These are phyloP conservation scores for Coniochaeta sp. DNA, from an alignment of 2,329 filamentous ascomycete species.

Conservation along the genomic window DNA sequence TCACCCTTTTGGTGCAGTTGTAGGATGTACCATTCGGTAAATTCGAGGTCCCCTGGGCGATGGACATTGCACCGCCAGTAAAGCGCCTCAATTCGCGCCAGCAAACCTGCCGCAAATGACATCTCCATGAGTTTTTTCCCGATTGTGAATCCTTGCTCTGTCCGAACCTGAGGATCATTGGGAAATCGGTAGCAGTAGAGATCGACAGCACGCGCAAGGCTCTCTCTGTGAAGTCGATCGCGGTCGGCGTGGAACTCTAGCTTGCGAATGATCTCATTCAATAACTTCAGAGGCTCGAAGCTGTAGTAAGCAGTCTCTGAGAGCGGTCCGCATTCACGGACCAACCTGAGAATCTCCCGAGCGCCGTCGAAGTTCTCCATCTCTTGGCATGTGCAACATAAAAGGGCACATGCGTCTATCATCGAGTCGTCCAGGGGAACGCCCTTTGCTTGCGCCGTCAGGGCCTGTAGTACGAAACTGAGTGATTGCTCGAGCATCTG, in stretches of 20 bases:
- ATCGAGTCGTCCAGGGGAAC: constrained; percentile 5
- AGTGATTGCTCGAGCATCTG: not conserved
- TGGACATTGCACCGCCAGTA: constrained; percentile 23
- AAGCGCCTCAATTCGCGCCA: constrained; percentile 15
- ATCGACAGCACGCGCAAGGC: constrained; percentile 16
- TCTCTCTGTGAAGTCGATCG: not conserved
- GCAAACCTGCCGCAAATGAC: constrained; percentile 13
- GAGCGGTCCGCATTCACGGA: constrained; percentile 18
- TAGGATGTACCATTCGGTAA: constrained; percentile 22
- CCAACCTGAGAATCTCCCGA: constrained; percentile 18
- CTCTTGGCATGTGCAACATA: constrained; percentile 25
- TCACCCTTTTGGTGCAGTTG: constrained; percentile 20
- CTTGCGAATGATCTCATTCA: constrained; percentile 18
- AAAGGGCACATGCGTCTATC: constrained; percentile 15
- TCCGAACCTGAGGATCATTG: constrained; percentile 8
- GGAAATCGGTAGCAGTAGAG: constrained; percentile 23
- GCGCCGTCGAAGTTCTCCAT: constrained; percentile 22
- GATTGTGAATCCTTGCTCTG: constrained; percentile 6
- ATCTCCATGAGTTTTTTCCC: constrained; percentile 21
- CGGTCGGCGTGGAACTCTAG: not conserved
- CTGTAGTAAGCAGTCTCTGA: constrained; percentile 24
- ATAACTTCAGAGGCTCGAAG: constrained; percentile 25
- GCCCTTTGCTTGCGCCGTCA: not conserved
- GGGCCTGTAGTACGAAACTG: not conserved
- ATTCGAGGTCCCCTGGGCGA: constrained; percentile 12